Percentiles rank a stretch among this genome's conserved stretches.
Evolutionary conservation across 441 rosid species (phyloP).

Genomic region (Pelargonium fulgidum): DNA sequence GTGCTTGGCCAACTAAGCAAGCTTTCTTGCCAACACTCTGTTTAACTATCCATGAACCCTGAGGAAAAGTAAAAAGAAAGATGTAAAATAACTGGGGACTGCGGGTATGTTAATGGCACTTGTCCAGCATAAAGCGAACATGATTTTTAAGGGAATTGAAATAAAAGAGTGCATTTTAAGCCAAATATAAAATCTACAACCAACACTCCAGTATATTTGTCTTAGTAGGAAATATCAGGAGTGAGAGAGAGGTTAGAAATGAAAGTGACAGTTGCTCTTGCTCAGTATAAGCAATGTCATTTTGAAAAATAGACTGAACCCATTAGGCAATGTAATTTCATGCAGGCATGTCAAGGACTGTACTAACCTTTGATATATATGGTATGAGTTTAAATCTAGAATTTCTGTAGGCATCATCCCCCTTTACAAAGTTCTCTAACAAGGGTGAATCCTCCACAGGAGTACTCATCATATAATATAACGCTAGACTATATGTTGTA

Average conservation of each 20-base stretch:
- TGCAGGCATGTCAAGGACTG: background rate
- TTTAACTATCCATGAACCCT: slow-evolving; percentile 99
- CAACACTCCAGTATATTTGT: background rate
- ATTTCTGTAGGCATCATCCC: slow-evolving; percentile 81
- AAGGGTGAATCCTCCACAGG: slow-evolving; percentile 77
- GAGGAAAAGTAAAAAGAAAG: slow-evolving; percentile 22
- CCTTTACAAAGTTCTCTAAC: slow-evolving; percentile 68
- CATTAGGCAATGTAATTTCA: slow-evolving; percentile 16
- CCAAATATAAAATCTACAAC: background rate
- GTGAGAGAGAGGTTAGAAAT: too few relatives aligned
- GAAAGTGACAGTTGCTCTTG: background rate
- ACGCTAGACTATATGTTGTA: slow-evolving; percentile 72
- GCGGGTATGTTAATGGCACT: slow-evolving; percentile 2
- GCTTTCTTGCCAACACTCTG: slow-evolving; percentile 98
- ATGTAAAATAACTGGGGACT: background rate
- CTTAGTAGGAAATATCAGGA: background rate
- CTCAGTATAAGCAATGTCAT: background rate
- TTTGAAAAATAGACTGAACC: slow-evolving; percentile 7
- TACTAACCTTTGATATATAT: slow-evolving; percentile 83
- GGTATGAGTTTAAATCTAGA: slow-evolving; percentile 98
- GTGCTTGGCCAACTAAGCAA: slow-evolving; percentile 89
- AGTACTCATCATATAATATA: slow-evolving; percentile 82
- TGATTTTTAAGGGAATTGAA: background rate
- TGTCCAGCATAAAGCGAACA: slow-evolving; percentile 1
- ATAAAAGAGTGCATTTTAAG: background rate